phyloP scores from a whole-genome alignment of 371 early-diverging fungal genomes.

The Mucor racemosus region DNA sequence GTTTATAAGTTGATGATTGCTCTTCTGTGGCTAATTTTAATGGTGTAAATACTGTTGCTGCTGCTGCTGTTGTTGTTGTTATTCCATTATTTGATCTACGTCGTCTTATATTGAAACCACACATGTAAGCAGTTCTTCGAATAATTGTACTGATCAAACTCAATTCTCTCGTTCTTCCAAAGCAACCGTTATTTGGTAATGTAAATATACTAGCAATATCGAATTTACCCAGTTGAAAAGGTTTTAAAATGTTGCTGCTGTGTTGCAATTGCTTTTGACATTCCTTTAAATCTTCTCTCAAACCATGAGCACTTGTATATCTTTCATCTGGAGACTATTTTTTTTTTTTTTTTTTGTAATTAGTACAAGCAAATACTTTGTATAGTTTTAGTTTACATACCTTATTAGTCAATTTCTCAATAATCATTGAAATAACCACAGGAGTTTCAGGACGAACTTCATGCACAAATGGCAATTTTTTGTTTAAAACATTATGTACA shows the following conservation, averaged over 20 bases:
- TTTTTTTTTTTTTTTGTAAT: background rate
- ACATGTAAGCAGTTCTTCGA: slow-evolving; percentile 42
- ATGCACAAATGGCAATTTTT: slow-evolving; percentile 51
- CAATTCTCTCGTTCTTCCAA: slow-evolving; percentile 50
- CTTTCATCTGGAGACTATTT: slow-evolving; percentile 63
- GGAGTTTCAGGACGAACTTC: slow-evolving; percentile 56
- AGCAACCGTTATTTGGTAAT: slow-evolving; percentile 53
- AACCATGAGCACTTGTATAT: slow-evolving; percentile 62
- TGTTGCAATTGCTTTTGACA: slow-evolving; percentile 43
- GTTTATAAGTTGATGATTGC: slow-evolving; percentile 16
- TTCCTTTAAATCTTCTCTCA: slow-evolving; percentile 59
- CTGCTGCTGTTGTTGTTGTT: slow-evolving; percentile 8
- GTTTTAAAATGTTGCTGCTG: background rate
- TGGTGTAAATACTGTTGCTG: slow-evolving; percentile 20
- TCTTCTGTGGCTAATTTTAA: slow-evolving; percentile 14
- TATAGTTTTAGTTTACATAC: slow-evolving; percentile 22
- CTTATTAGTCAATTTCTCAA: slow-evolving; percentile 65
- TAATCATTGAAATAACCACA: slow-evolving; percentile 48
- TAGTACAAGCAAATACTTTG: too few relatives aligned
- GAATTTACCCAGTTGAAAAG: slow-evolving; percentile 52
- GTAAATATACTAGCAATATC: slow-evolving; percentile 64
- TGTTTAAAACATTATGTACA: slow-evolving; percentile 58
- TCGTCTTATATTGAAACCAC: slow-evolving; percentile 27
- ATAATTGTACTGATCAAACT: slow-evolving; percentile 41
- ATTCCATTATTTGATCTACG: slow-evolving; percentile 3